phyloP scores from a whole-genome alignment of 257 asterid genomes.

The Penstemon eatonii region DNA sequence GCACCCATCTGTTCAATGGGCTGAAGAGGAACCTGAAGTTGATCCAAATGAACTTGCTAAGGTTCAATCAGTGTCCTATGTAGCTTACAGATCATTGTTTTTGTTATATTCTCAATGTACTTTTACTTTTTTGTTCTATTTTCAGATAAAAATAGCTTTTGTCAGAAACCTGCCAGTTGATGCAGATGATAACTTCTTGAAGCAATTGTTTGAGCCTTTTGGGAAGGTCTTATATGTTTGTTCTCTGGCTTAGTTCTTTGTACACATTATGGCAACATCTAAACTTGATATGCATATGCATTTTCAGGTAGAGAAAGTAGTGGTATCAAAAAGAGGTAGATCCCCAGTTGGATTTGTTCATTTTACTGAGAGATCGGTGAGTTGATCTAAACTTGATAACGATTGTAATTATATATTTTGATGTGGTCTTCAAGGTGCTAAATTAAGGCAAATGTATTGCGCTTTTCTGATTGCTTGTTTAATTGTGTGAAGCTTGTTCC shows the following conservation, averaged over 20 bases:
- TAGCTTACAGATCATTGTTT: slow-evolving; percentile 16
- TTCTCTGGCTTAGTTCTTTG: slow-evolving; percentile 20
- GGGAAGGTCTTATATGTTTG: slow-evolving; percentile 63
- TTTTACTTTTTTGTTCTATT: slow-evolving; percentile 30
- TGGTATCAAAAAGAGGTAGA: slow-evolving; percentile 58
- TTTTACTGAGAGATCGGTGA: slow-evolving; percentile 69
- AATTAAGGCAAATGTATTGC: slow-evolving; percentile 8
- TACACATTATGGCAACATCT: slow-evolving; percentile 21
- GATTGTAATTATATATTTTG: slow-evolving; percentile 9
- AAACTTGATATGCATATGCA: slow-evolving; percentile 27
- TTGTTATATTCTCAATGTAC: slow-evolving; percentile 23
- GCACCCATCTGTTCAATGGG: slow-evolving; percentile 96
- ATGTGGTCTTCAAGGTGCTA: not conserved
- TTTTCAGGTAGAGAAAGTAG: slow-evolving; percentile 84
- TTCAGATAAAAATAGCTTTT: slow-evolving; percentile 84
- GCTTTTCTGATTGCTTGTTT: slow-evolving; percentile 14
- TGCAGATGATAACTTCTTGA: slow-evolving; percentile 76
- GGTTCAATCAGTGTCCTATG: slow-evolving; percentile 42
- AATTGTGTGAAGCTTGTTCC: slow-evolving; percentile 13
- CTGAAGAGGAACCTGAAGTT: slow-evolving; percentile 62
- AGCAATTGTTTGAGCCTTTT: slow-evolving; percentile 68
- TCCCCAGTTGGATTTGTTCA: slow-evolving; percentile 76
- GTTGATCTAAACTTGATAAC: slow-evolving; percentile 32
- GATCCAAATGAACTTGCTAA: slow-evolving; percentile 66
- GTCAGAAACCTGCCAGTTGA: slow-evolving; percentile 65